These are phyloP conservation scores for Kernera saxatilis DNA, from an alignment of 345 rosid species.

Conservation along the genomic window DNA sequence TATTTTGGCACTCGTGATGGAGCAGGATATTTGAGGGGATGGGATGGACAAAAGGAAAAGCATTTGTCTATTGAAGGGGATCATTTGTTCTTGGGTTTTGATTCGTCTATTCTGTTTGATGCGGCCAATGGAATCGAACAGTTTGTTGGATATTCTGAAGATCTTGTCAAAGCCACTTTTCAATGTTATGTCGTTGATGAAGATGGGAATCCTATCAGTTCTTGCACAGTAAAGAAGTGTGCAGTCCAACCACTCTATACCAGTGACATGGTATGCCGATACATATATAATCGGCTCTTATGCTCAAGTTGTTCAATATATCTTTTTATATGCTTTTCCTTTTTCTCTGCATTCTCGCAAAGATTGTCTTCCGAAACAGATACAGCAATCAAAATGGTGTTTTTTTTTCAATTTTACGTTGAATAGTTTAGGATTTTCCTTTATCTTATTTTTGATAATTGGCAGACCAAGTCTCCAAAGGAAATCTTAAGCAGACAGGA, in stretches of 20 bases:
- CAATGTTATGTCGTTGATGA: constrained; percentile 1
- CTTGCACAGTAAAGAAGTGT: constrained; percentile 12
- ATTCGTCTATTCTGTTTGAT: neutral
- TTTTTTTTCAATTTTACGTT: neutral
- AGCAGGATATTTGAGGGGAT: constrained; percentile 4
- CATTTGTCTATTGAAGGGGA: constrained; percentile 6
- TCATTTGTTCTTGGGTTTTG: constrained; percentile 7
- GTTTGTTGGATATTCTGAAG: constrained; percentile 5
- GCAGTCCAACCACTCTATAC: constrained; percentile 13
- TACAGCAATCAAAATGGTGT: neutral
- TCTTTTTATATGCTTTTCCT: neutral
- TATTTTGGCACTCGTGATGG: neutral
- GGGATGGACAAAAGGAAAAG: constrained; percentile 3
- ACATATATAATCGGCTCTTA: neutral
- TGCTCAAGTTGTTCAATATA: no score
- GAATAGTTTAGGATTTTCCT: neutral
- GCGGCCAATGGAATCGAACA: constrained; percentile 8
- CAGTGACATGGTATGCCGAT: neutral
- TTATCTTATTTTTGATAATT: neutral
- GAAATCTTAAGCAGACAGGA: constrained; percentile 1
- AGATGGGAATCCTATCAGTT: neutral
- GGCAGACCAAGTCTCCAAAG: neutral
- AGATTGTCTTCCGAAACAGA: no score
- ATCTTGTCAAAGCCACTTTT: constrained; percentile 5
- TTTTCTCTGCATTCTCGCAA: no score